phyloP scores from a whole-genome alignment of 306 rosid genomes.

The Psophocarpus tetragonolobus region DNA sequence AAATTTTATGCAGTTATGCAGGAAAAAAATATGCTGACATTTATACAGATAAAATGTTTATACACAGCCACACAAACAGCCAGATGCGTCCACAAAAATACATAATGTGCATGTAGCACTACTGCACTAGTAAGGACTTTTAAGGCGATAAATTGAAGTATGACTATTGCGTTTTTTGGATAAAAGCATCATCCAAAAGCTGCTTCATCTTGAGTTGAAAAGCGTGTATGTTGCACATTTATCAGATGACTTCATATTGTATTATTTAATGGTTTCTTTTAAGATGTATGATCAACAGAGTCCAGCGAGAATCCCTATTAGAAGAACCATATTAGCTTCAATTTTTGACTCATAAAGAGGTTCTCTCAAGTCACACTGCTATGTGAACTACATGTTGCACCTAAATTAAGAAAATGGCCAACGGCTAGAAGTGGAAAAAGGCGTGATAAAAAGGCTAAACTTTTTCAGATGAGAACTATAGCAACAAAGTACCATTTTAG shows the following conservation, averaged over 20 bases:
- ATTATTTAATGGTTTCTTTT: background rate
- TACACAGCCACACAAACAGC: background rate
- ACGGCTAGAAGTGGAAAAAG: background rate
- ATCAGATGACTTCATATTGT: background rate
- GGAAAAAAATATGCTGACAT: background rate
- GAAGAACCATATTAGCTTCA: background rate
- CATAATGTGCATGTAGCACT: background rate
- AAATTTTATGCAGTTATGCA: background rate
- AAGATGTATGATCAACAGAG: background rate
- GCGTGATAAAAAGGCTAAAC: background rate
- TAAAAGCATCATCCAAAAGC: background rate
- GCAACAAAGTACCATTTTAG: constrained; percentile 10
- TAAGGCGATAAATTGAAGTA: background rate
- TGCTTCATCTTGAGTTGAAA: background rate
- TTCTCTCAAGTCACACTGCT: background rate
- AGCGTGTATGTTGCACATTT: background rate
- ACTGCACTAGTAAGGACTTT: background rate
- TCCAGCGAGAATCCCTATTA: background rate
- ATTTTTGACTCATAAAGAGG: background rate
- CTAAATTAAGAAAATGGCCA: background rate
- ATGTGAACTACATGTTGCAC: background rate
- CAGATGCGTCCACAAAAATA: background rate
- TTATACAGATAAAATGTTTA: background rate
- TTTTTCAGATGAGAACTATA: background rate
- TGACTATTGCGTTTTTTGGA: background rate